Conservation (phyloP, 768 basidiomycete species). For the Tylopilus sp. region DNA sequence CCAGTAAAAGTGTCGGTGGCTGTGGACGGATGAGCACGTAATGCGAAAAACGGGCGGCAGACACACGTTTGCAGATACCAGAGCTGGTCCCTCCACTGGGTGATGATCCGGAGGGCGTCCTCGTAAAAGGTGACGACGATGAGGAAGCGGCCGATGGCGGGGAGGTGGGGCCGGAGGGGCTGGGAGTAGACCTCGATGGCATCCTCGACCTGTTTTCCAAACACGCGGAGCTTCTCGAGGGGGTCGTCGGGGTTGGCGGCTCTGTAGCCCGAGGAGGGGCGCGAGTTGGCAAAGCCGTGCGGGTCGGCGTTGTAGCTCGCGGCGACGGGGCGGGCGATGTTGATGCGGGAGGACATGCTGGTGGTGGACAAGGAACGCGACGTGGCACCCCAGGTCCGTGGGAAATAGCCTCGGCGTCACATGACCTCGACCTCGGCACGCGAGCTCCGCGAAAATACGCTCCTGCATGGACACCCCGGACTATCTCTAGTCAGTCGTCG, state of each 20-base stretch:
- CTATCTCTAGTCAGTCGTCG: constrained; percentile 29
- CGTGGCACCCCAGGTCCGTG: constrained; percentile 26
- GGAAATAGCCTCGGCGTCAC: constrained; percentile 22
- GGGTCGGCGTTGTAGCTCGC: constrained; percentile 66
- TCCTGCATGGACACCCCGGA: constrained; percentile 16
- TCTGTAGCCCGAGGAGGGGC: constrained; percentile 67
- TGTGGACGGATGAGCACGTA: constrained; percentile 31
- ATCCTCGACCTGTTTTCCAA: constrained; percentile 83
- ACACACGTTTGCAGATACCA: constrained; percentile 96
- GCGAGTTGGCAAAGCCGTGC: constrained; percentile 74
- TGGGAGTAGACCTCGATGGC: constrained; percentile 88
- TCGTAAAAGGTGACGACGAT: constrained; percentile 99
- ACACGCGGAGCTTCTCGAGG: constrained; percentile 67
- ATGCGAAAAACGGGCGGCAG: background rate
- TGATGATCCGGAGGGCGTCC: constrained; percentile 89
- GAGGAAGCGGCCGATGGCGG: constrained; percentile 91
- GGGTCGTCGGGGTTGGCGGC: constrained; percentile 82
- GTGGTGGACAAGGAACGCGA: constrained; percentile 8
- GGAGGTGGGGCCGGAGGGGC: constrained; percentile 91
- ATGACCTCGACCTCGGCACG: constrained; percentile 11
- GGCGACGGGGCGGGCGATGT: constrained; percentile 68
- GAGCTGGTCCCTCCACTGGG: constrained; percentile 95
- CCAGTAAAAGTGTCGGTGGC: constrained; percentile 95
- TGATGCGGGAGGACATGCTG: constrained; percentile 78
- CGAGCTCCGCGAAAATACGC: no score